phyloP scores from a whole-genome alignment of 768 basidiomycete genomes.

The Amanita fuliginea region DNA sequence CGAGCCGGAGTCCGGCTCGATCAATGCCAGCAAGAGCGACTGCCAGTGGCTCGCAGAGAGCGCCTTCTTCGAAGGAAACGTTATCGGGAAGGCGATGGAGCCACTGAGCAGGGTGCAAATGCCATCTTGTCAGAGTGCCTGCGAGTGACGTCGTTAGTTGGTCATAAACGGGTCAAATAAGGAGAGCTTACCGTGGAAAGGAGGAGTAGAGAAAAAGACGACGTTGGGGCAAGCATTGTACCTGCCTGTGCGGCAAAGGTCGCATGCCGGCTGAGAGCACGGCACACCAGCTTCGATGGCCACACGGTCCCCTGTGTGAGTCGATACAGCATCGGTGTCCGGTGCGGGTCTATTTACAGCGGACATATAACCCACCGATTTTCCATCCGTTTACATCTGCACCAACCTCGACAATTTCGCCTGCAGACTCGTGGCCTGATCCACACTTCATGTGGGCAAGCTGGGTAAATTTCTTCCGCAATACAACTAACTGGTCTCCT shows the following conservation, averaged over 20 bases:
- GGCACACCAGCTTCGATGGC: constrained; percentile 64
- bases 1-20: constrained; percentile 51
- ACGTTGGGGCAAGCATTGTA: constrained; percentile 53
- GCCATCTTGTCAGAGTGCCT: constrained; percentile 59
- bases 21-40: constrained; percentile 62
- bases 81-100: constrained; percentile 52
- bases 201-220: constrained; percentile 65
- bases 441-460: constrained; percentile 34
- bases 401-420: constrained; percentile 52
- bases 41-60: constrained; percentile 56
- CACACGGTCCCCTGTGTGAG: constrained; percentile 49
- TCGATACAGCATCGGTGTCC: background rate
- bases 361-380: constrained; percentile 24
- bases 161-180: background rate
- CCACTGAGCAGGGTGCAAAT: constrained; percentile 59
- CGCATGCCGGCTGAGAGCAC: constrained; percentile 50
- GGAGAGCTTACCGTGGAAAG: constrained; percentile 42
- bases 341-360: background rate
- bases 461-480: background rate
- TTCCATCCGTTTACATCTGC: constrained; percentile 61
- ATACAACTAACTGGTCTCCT: no score
- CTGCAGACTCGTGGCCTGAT: constrained; percentile 62
- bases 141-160: background rate
- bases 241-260: constrained; percentile 49
- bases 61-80: constrained; percentile 57